Conservation (phyloP, 169 alveolate species). For the Plasmodium berghei region DNA sequence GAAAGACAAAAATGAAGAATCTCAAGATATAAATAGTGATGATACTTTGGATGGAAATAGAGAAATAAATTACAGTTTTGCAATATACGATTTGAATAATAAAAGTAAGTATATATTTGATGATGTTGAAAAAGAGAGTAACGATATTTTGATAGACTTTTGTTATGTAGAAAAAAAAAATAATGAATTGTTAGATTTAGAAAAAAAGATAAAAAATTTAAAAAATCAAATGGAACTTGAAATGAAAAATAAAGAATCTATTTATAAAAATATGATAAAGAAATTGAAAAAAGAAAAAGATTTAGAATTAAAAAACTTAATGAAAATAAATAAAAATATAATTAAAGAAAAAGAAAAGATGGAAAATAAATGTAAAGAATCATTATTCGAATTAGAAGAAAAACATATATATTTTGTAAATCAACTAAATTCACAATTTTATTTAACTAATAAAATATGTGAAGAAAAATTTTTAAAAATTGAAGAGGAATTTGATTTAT, state of each 20-base stretch:
- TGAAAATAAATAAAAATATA: slow-evolving; percentile 58
- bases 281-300: slow-evolving; percentile 63
- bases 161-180: slow-evolving; percentile 62
- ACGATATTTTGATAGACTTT: slow-evolving; percentile 62
- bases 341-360: slow-evolving; percentile 64
- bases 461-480: slow-evolving; percentile 64
- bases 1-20: neutral
- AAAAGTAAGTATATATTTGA: slow-evolving; percentile 32
- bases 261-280: slow-evolving; percentile 55
- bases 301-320: slow-evolving; percentile 46
- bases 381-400: slow-evolving; percentile 64
- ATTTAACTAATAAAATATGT: slow-evolving; percentile 70
- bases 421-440: slow-evolving; percentile 72
- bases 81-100: slow-evolving; percentile 37
- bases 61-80: slow-evolving; percentile 17
- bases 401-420: slow-evolving; percentile 72
- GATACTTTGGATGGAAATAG: neutral
- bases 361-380: slow-evolving; percentile 50
- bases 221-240: slow-evolving; percentile 72
- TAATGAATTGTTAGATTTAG: slow-evolving; percentile 62
- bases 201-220: slow-evolving; percentile 50
- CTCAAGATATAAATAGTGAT: neutral
- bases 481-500: slow-evolving; percentile 55
- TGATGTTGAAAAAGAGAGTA: slow-evolving; percentile 68
- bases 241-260: slow-evolving; percentile 77